Percentiles rank a stretch among this genome's conserved stretches.
Conservation (phyloP, 169 alveolate genomes). For the Plasmodium gallinaceum region DNA sequence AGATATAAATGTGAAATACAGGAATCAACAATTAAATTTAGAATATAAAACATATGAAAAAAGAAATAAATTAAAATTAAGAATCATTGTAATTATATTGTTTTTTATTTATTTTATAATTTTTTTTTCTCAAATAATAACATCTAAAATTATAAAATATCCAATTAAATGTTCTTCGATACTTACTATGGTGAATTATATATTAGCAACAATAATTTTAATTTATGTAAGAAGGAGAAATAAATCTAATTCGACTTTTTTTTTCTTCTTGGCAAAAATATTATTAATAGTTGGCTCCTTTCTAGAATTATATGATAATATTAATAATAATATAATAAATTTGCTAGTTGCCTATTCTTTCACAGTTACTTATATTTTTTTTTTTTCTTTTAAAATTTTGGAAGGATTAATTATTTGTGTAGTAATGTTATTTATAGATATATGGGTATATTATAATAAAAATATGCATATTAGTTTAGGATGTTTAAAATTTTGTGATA, state of each 20-base stretch:
- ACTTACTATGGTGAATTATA: constrained; percentile 9
- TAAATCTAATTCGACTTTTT: constrained; percentile 31
- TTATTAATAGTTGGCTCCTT: constrained; percentile 34
- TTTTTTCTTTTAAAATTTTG: constrained; percentile 65
- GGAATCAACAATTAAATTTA: constrained; percentile 76
- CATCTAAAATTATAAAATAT: background rate
- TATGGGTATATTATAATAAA: constrained; percentile 59
- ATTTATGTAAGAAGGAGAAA: constrained; percentile 11
- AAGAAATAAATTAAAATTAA: constrained; percentile 50
- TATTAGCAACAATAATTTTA: constrained; percentile 11
- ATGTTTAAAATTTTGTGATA: constrained; percentile 70
- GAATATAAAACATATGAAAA: constrained; percentile 76
- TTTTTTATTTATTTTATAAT: constrained; percentile 27
- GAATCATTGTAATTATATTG: constrained; percentile 32
- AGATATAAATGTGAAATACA: constrained; percentile 45
- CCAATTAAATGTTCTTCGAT: background rate
- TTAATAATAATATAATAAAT: constrained; percentile 30
- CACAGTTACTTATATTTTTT: constrained; percentile 54
- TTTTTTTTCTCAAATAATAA: constrained; percentile 19
- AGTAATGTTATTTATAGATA: constrained; percentile 5
- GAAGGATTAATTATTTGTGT: constrained; percentile 35
- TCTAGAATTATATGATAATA: constrained; percentile 62
- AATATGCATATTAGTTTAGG: constrained; percentile 44
- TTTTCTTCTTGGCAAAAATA: constrained; percentile 31
- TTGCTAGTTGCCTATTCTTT: constrained; percentile 44